phyloP scores from a whole-genome alignment of 331 rosid species.

The Malus hybrid region DNA sequence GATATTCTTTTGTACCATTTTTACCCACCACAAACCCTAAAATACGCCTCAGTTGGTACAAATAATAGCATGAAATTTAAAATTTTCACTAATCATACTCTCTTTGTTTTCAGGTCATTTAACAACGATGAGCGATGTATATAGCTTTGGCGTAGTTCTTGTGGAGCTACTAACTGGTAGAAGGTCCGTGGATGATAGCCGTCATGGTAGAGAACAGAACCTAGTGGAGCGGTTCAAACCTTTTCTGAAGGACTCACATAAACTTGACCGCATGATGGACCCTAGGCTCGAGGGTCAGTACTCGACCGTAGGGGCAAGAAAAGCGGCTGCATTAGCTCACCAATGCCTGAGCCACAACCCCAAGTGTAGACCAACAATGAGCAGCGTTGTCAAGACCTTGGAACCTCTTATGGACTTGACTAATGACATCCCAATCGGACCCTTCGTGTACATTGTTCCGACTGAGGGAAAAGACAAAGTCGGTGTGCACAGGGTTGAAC shows the following conservation, averaged over 20 bases:
- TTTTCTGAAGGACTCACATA: slow-evolving; percentile 45
- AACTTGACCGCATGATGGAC: slow-evolving; percentile 68
- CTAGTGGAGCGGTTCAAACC: slow-evolving; percentile 89
- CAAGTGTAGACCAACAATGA: slow-evolving; percentile 60
- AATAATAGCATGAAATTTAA: too few species aligned
- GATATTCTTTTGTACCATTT: too few species aligned
- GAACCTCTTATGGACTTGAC: slow-evolving; percentile 42
- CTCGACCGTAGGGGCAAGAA: slow-evolving; percentile 54
- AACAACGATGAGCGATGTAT: slow-evolving; percentile 86
- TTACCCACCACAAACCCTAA: too few species aligned
- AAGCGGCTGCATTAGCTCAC: slow-evolving; percentile 46
- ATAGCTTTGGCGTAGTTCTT: slow-evolving; percentile 80
- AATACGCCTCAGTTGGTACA: too few species aligned
- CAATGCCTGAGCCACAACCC: slow-evolving; percentile 58
- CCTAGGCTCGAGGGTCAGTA: slow-evolving; percentile 69
- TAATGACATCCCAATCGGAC: slow-evolving; percentile 49
- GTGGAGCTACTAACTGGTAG: slow-evolving; percentile 72
- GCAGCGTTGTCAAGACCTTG: slow-evolving; percentile 51
- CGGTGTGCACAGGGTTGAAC: neutral
- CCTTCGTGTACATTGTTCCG: slow-evolving; percentile 61
- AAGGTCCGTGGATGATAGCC: slow-evolving; percentile 57
- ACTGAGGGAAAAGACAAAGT: slow-evolving; percentile 12
- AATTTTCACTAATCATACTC: neutral
- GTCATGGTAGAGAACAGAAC: slow-evolving; percentile 58
- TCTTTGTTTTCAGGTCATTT: slow-evolving; percentile 47